Percentiles rank a stretch among this genome's conserved stretches.
Conservation (phyloP, 2,329 filamentous ascomycete species). For the Microthyrium microscopicum region DNA sequence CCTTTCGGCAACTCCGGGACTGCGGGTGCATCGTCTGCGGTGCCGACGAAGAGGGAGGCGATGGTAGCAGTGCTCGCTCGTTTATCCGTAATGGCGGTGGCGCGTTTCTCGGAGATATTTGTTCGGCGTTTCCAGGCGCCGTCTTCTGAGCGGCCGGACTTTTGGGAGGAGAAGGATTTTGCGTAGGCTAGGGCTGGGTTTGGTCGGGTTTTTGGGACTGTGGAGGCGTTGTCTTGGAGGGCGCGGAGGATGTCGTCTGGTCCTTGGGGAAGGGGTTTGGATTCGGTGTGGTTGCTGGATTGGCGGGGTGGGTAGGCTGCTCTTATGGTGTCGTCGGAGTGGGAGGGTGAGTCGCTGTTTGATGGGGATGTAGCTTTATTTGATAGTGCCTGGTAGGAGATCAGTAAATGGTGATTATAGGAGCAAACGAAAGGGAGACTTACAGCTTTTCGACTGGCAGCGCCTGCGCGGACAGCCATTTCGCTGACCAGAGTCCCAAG, state of each 20-base stretch:
- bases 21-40: too few species aligned
- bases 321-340: neutral
- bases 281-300: neutral
- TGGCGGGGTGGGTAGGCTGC: neutral
- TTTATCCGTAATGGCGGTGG: neutral
- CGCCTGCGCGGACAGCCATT: conserved; percentile 71
- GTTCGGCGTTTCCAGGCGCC: neutral
- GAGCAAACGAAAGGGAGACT: conserved; percentile 16
- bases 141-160: neutral
- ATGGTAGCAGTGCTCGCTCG: too few species aligned
- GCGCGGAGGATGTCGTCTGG: neutral
- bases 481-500: conserved; percentile 65
- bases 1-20: too few species aligned
- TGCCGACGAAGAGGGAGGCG: too few species aligned
- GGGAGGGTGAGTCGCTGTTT: neutral
- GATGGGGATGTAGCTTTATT: neutral
- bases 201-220: neutral
- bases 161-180: neutral
- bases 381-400: neutral
- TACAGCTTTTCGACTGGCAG: conserved; percentile 65
- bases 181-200: neutral
- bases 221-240: neutral
- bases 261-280: neutral
- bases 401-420: neutral
- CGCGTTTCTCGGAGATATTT: neutral